Base-by-base conservation (phyloP, 2,329 filamentous ascomycete species). In the Alternaria brassicicola region DNA sequence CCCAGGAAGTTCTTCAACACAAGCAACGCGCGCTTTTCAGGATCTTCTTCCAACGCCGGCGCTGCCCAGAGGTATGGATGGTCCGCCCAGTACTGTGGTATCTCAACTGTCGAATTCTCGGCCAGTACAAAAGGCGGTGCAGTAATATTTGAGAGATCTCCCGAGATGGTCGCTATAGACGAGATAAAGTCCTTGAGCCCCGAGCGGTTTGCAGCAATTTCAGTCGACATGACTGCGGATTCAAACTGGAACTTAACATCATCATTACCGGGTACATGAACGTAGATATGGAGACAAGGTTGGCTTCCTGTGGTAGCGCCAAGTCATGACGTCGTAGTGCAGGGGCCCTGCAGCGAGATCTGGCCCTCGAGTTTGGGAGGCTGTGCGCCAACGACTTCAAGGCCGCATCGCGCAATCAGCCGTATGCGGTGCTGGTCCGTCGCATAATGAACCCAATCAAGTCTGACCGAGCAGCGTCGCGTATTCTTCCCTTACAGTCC, bases 1-100 rank as follows among this genome's bases (percentile, higher is more conserved):
- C 78, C 76, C 23, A 84, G 70, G 60, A 83, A 84, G 74, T 81
- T 83, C 62, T 82, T 82, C 15, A 83, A 70, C 0, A 84, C 79
- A 8, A 80, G 74, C 8, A 84, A 67, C 6, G 79, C 77, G 9
- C 82, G 71, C 28, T 75, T 70, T 21, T 78, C 77, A 0, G 78
- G 72, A 31, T 78, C 75, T 10, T 69, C 49, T 59, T 79, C 80
- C 9, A 69, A 63, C 0, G 81, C 80, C 5, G 82, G 80, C 4
- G 79, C 78, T 26, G 79, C 70, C 63, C 84, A 83, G 0, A 84
- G 68, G 7, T 76, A 71, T 2, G 79, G 79, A 58, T 80, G 76
- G 43, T 81, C 79, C 26, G 79, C 79, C 79, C 78, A 81, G 61
- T 81, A 82, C 21, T 80, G 76, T 12, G 80, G 79, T 49, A 82